Conservation (phyloP, 2,329 filamentous ascomycete genomes). For the Aspergillus quadricinctus region DNA sequence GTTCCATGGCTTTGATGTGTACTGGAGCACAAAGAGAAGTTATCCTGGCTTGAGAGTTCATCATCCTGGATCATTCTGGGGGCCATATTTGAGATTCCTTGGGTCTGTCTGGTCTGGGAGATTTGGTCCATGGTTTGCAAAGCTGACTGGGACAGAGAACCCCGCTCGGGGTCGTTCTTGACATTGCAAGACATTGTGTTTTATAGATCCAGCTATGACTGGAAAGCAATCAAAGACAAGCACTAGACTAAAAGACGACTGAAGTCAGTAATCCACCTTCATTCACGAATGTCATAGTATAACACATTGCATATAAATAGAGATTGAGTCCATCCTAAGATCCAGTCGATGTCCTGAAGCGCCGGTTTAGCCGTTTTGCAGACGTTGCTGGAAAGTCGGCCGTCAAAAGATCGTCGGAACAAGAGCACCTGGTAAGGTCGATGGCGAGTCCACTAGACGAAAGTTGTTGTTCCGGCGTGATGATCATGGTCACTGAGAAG, state of each 20-base stretch:
- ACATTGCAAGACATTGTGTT: conserved; percentile 36
- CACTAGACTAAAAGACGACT: conserved; percentile 24
- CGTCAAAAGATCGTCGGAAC: background rate
- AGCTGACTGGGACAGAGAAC: conserved; percentile 31
- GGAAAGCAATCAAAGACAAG: conserved; percentile 17
- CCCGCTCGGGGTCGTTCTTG: conserved; percentile 34
- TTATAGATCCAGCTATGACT: conserved; percentile 16
- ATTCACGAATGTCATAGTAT: conserved; percentile 4
- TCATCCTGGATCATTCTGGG: conserved; percentile 40
- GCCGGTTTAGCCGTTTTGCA: background rate
- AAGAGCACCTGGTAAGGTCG: background rate
- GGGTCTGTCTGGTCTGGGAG: conserved; percentile 33
- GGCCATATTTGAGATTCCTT: conserved; percentile 36
- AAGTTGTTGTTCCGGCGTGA: background rate
- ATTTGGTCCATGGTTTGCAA: conserved; percentile 30
- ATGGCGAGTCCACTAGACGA: background rate
- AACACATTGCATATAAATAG: conserved; percentile 10
- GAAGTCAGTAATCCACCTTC: conserved; percentile 30
- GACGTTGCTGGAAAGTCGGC: background rate
- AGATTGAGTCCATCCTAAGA: background rate
- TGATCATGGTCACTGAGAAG: background rate
- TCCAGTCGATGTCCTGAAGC: background rate
- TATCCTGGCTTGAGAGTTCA: conserved; percentile 41
- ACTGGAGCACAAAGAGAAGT: conserved; percentile 39
- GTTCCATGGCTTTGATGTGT: conserved; percentile 31